Evolutionary conservation across 306 rosid genomes (phyloP), one percentile per base, ranked within the genome.

Genomic region (Cucurbita maxima): DNA sequence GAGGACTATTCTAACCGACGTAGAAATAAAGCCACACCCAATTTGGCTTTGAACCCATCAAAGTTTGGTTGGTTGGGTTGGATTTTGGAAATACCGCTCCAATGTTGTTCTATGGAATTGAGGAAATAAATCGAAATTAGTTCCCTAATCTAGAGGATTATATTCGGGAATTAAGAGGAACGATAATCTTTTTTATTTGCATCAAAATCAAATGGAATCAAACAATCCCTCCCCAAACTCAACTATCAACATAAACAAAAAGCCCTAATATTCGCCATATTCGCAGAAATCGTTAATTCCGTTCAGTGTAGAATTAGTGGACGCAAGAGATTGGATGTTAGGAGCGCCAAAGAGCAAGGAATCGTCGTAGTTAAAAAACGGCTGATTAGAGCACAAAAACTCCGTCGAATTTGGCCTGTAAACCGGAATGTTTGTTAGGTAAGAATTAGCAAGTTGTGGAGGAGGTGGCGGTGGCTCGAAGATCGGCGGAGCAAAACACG

Each of bases 401-500:
- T 76, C 74, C 8, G 66, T 67, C 34, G 66, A 53, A 66, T 76
- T 64, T 34, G 79, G 63, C 74, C 16, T 14, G 20, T 64, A 76
- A 4, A 66, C 4, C 15, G 79, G 66, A 22, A 51, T 40, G 25
- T 54, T 76, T 5, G 34, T 66, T 5, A 76, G 19, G 15, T 76
- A 76, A 53, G 71, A 15, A 55, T 52, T 76, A 44, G 83, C 44
- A 0, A 69, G 8, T 8, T 69, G 73, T 2, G 73, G 73, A 5
- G 73, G 72, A 4, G 71, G 72, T 7, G 73, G 73, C 20, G 73
- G 73, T 3, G 73, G 73, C 81, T 82, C 48, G 18, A 84, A 87
- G 3, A 74, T 74, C 30, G 81, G 55, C 0, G 58, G 58, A 79
- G 79, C 45, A 38, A 86, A 87, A 50, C 87, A 87, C 4, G 89